Conservation (phyloP, 345 rosid genomes). For the Dipteronia dyeriana region DNA sequence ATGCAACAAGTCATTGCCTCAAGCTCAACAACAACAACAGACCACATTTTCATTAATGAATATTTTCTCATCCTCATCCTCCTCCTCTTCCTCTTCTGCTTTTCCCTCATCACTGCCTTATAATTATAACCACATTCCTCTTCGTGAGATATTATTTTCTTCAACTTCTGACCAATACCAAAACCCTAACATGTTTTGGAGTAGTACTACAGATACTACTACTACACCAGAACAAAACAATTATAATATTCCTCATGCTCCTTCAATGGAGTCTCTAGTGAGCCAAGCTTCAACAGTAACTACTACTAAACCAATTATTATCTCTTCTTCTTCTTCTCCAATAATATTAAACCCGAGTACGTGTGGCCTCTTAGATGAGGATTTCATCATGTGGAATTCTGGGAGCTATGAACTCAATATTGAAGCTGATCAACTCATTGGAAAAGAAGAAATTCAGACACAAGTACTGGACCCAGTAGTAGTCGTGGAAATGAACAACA, state of each 20-base stretch:
- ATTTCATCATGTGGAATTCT: constrained; percentile 27
- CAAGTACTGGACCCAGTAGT: not conserved
- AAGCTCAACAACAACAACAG: not conserved
- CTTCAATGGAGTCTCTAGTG: constrained; percentile 3
- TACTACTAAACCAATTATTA: not conserved
- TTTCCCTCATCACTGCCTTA: constrained; percentile 21
- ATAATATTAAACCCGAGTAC: constrained; percentile 16
- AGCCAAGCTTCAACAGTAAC: constrained; percentile 7
- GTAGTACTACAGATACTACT: not conserved
- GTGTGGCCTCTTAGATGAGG: constrained; percentile 29
- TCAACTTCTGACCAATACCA: constrained; percentile 14
- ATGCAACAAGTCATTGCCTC: not conserved
- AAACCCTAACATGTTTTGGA: constrained; percentile 29
- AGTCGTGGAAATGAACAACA: constrained; percentile 8
- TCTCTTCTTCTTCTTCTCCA: constrained; percentile 2
- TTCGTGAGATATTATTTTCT: constrained; percentile 9
- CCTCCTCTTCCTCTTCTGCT: constrained; percentile 10
- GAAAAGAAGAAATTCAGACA: constrained; percentile 7
- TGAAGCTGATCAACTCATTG: not conserved
- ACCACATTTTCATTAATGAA: not conserved
- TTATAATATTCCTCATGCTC: not conserved
- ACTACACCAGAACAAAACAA: constrained; percentile 1
- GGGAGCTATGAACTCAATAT: constrained; percentile 9
- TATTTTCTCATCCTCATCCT: not conserved
- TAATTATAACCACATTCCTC: not conserved